Conservation (phyloP, 306 rosid species). For the Astragalus glycyphyllos region DNA sequence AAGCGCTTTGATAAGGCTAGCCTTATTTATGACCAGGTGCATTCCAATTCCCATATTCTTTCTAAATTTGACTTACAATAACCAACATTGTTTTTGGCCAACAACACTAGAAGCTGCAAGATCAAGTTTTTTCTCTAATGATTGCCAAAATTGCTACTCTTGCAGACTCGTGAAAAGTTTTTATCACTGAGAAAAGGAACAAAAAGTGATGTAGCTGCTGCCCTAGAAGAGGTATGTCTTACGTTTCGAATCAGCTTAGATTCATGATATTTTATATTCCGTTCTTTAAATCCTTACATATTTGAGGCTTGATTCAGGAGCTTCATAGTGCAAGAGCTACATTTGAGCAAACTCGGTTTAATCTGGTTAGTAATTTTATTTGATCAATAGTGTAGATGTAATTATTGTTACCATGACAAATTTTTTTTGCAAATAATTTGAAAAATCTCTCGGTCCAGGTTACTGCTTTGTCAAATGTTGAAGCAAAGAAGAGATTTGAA, state of each 20-base stretch:
- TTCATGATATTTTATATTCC: constrained; percentile 25
- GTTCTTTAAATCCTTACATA: constrained; percentile 43
- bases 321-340: constrained; percentile 91
- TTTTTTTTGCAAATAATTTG: constrained; percentile 30
- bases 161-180: constrained; percentile 95
- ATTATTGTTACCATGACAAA: constrained; percentile 22
- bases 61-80: constrained; percentile 10
- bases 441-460: constrained; percentile 62
- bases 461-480: constrained; percentile 91
- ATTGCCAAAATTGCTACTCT: constrained; percentile 31
- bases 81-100: constrained; percentile 16
- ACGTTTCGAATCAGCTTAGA: constrained; percentile 2
- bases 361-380: constrained; percentile 61
- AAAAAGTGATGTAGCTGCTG: constrained; percentile 73
- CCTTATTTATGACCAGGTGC: constrained; percentile 97
- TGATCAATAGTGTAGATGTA: constrained; percentile 4
- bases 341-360: constrained; percentile 98
- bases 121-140: constrained; percentile 8
- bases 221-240: constrained; percentile 80
- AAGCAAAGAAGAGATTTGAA: constrained; percentile 97
- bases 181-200: constrained; percentile 95
- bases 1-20: constrained; percentile 97
- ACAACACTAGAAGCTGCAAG: constrained; percentile 20
- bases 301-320: constrained; percentile 67
- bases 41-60: constrained; percentile 32